Base-by-base conservation (phyloP, 768 basidiomycete genomes). In the Mycena haematopus region DNA sequence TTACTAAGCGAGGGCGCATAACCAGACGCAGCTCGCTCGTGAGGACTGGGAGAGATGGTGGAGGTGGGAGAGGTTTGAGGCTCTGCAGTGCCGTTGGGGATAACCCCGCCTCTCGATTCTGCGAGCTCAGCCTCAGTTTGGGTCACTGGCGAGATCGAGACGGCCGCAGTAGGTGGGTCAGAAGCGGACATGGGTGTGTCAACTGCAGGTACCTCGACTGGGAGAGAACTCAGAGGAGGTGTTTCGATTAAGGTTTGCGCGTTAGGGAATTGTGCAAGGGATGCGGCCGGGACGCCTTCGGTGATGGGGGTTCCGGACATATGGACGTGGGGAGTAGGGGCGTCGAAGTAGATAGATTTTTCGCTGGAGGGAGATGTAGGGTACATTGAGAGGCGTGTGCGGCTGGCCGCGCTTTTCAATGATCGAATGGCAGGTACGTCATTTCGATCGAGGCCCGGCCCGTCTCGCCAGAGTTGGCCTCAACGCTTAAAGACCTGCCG, bases 291-390 rank as follows among this genome's bases (percentile, higher is more conserved):
- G n/a, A 25, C 51, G 33, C 9, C 24, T 52, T 62, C 61, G n/a
- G 54, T 36, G 35, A 56, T 31, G 22, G 61, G 56, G 3, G 65
- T 44, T 45, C 46, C 49, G 25, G 65, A 47, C 52, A 62, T 65
- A 44, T 75, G 75, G 58, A 66, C 63, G 40, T 76, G 75, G 72
- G 73, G 75, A 60, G 72, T 67, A 25, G 74, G 76, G 11, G 79
- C 81, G 80, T 84, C 83, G 65, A 82, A 82, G 69, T 83, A 84
- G 14, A 67, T 46, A 51, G 74, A 76, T 29, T 70, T 70, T 51
- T 73, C 74, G 69, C 80, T 81, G 57, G 74, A 54, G 53, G 69
- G 71, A 36, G 71, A 33, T 31, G 72, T 65, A 24, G 68, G 25
- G 33, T 50, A 50, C 61, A 63, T 65, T 51, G 19, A 7, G 40